Evolutionary conservation across 2,329 filamentous ascomycete genomes (phyloP).

Genomic region (Colletotrichum neosansevieriae): DNA sequence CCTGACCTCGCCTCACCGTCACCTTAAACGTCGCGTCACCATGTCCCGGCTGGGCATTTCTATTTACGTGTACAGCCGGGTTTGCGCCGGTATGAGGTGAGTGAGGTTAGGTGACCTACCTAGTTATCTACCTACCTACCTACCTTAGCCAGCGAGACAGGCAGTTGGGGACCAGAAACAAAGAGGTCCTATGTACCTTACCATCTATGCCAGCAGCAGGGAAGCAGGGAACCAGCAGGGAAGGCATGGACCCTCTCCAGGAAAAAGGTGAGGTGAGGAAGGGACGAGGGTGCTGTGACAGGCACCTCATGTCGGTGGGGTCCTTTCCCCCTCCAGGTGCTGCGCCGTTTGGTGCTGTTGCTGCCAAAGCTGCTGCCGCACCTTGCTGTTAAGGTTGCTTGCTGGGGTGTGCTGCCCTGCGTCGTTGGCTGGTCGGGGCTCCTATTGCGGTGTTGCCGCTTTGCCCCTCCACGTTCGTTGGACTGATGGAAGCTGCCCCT

Average conservation of each 20-base stretch:
- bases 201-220: background rate
- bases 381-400: too few relatives aligned
- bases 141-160: background rate
- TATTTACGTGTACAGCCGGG: slow-evolving; percentile 28
- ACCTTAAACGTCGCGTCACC: slow-evolving; percentile 9
- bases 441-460: background rate
- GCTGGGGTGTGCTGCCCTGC: background rate
- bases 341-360: background rate
- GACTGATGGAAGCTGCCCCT: slow-evolving; percentile 13
- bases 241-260: background rate
- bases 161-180: background rate
- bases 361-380: slow-evolving; percentile 10
- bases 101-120: background rate
- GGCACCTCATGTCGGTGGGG: slow-evolving; percentile 33
- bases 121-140: too few relatives aligned
- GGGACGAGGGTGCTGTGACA: slow-evolving; percentile 27
- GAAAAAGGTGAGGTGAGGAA: slow-evolving; percentile 25
- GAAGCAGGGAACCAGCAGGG: background rate
- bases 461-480: too few relatives aligned
- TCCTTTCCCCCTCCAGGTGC: too few relatives aligned
- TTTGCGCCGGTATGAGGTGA: slow-evolving; percentile 2
- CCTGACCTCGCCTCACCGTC: slow-evolving; percentile 1
- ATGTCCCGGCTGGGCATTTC: slow-evolving; percentile 22
- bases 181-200: slow-evolving; percentile 4
- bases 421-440: background rate